A percentile compares a stretch with the other conserved stretches of the same genome.
These are phyloP conservation scores for Poronia punctata DNA, from an alignment of 495 filamentous ascomycete genomes.

Conservation along the genomic window DNA sequence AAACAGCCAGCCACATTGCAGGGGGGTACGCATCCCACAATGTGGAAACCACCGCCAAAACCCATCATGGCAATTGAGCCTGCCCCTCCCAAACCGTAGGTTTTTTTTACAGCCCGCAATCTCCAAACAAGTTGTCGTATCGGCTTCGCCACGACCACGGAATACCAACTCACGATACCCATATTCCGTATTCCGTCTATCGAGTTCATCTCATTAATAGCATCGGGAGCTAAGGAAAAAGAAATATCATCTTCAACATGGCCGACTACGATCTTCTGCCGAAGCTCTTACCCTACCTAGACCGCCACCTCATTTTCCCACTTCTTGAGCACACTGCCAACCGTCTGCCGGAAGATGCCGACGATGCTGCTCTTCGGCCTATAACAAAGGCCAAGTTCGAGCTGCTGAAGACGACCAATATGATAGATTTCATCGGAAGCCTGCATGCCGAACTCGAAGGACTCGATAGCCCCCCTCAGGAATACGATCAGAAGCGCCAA, in stretches of 20 bases:
- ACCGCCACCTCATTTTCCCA: constrained; percentile 92
- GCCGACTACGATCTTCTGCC: constrained; percentile 78
- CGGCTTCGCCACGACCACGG: constrained; percentile 4
- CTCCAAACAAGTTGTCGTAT: neutral
- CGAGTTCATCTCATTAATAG: too few relatives aligned
- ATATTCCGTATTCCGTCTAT: neutral
- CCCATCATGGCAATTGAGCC: constrained; percentile 6
- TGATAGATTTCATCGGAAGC: constrained; percentile 92
- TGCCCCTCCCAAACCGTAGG: constrained; percentile 10
- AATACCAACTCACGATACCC: constrained; percentile 5
- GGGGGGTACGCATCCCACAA: constrained; percentile 9
- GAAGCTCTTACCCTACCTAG: constrained; percentile 85
- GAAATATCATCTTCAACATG: constrained; percentile 57
- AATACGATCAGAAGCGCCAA: constrained; percentile 81
- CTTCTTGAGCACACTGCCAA: constrained; percentile 73
- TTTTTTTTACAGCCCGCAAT: constrained; percentile 6
- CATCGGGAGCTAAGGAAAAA: neutral
- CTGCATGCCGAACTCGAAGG: constrained; percentile 81
- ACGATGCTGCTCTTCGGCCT: constrained; percentile 53
- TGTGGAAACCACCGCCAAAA: constrained; percentile 14
- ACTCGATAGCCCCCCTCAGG: constrained; percentile 67
- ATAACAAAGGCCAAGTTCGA: constrained; percentile 80
- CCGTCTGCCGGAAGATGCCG: constrained; percentile 51
- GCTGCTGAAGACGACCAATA: constrained; percentile 91
- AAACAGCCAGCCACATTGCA: neutral